These are phyloP conservation scores for Diaporthe destruens DNA, from an alignment of 2,329 filamentous ascomycete species.

Conservation along the genomic window DNA sequence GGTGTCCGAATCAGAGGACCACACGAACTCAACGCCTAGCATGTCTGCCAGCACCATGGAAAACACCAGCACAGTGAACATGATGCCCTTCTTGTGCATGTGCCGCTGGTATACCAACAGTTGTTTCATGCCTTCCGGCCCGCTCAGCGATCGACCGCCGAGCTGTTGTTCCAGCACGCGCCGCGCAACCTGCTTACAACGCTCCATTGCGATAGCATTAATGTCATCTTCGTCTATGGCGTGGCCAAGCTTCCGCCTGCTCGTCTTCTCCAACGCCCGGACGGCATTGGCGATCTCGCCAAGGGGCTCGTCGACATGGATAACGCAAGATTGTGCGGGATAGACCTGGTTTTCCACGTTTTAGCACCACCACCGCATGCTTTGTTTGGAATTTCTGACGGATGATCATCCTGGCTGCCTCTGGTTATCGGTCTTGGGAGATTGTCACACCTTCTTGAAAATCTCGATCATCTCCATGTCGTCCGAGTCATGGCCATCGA, in stretches of 20 bases:
- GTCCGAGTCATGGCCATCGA: conserved; percentile 48
- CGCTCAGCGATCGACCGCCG: not conserved
- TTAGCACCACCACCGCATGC: not conserved
- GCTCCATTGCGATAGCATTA: conserved; percentile 31
- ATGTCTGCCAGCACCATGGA: conserved; percentile 50
- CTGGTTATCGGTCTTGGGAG: not conserved
- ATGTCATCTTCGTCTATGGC: conserved; percentile 29
- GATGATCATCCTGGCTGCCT: not conserved
- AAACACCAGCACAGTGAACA: conserved; percentile 54
- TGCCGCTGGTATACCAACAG: conserved; percentile 52
- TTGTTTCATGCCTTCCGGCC: conserved; percentile 29
- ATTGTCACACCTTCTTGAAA: conserved; percentile 43
- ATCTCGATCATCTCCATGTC: conserved; percentile 50
- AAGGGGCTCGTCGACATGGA: conserved; percentile 47
- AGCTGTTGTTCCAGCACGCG: conserved; percentile 18
- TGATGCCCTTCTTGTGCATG: conserved; percentile 54
- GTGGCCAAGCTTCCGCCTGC: conserved; percentile 14
- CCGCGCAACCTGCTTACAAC: conserved; percentile 33
- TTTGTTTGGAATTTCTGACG: not conserved
- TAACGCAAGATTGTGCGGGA: conserved; percentile 43
- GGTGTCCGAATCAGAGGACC: conserved; percentile 54
- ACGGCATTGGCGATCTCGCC: conserved; percentile 47
- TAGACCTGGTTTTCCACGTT: conserved; percentile 43
- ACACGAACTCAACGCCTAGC: conserved; percentile 51
- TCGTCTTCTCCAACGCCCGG: conserved; percentile 32